phyloP scores from a whole-genome alignment of 495 filamentous ascomycete species.

The Penicillium bovifimosum region DNA sequence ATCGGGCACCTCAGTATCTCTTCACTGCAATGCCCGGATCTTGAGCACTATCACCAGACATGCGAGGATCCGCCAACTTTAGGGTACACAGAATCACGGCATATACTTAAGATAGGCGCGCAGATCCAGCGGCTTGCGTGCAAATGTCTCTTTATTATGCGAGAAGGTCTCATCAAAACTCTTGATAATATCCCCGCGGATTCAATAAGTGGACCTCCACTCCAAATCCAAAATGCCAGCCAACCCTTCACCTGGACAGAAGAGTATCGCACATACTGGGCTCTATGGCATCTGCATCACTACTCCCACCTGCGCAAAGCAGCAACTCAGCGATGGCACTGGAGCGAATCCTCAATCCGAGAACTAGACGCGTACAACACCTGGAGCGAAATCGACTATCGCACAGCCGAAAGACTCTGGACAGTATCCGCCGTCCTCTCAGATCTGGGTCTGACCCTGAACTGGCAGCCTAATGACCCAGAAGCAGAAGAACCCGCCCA shows the following conservation, averaged over 20 bases:
- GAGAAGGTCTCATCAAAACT: background rate
- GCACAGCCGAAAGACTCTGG: background rate
- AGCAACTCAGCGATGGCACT: background rate
- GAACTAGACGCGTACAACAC: background rate
- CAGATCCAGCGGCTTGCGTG: background rate
- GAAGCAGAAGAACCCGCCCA: background rate
- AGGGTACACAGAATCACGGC: background rate
- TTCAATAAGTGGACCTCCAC: background rate
- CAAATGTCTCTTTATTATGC: background rate
- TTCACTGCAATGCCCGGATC: background rate
- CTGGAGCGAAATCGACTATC: background rate
- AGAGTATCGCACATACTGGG: conserved; percentile 11
- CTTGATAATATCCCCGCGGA: background rate
- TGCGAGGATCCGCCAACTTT: background rate
- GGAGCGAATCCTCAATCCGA: background rate
- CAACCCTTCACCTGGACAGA: conserved; percentile 8
- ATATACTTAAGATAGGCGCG: background rate
- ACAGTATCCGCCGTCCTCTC: background rate
- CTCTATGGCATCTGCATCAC: conserved; percentile 7
- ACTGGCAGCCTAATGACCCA: background rate
- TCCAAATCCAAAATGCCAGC: background rate
- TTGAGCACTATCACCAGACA: background rate
- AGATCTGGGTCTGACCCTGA: background rate
- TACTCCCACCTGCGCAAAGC: conserved; percentile 3
- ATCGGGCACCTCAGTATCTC: background rate